Conservation (phyloP, 2,329 filamentous ascomycete species). For the Aspergillus udagawae region DNA sequence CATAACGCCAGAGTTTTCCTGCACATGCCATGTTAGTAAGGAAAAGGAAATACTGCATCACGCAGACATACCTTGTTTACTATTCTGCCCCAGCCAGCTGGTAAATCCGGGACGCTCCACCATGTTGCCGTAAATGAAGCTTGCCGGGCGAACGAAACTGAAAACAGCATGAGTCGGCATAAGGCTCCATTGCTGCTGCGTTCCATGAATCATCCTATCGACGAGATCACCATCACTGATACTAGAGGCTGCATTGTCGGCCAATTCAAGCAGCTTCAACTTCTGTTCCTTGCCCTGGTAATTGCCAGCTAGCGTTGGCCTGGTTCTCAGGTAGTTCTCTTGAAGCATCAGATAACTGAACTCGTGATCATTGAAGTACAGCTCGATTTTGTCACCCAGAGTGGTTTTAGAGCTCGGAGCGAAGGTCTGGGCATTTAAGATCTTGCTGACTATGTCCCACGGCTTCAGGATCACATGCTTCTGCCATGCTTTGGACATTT, state of each 20-base stretch:
- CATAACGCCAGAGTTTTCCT: constrained; percentile 67
- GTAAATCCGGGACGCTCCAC: constrained; percentile 72
- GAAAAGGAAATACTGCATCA: background rate
- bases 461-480: constrained; percentile 96
- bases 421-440: constrained; percentile 84
- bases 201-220: constrained; percentile 96
- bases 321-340: constrained; percentile 90
- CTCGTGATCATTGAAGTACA: constrained; percentile 99
- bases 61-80: constrained; percentile 64
- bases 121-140: constrained; percentile 77
- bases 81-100: constrained; percentile 92
- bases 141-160: constrained; percentile 88
- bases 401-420: constrained; percentile 76
- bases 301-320: constrained; percentile 62
- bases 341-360: constrained; percentile 97
- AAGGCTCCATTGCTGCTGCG: constrained; percentile 95
- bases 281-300: constrained; percentile 66
- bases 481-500: constrained; percentile 97
- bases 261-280: constrained; percentile 79
- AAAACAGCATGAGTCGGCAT: constrained; percentile 97
- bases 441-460: constrained; percentile 95
- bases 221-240: constrained; percentile 97
- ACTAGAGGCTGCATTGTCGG: constrained; percentile 84
- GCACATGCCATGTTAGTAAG: constrained; percentile 5
- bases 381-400: constrained; percentile 94